Percentiles rank a stretch among this genome's conserved stretches.
phyloP scores from a whole-genome alignment of 805 yeast species.

The Candida pini region DNA sequence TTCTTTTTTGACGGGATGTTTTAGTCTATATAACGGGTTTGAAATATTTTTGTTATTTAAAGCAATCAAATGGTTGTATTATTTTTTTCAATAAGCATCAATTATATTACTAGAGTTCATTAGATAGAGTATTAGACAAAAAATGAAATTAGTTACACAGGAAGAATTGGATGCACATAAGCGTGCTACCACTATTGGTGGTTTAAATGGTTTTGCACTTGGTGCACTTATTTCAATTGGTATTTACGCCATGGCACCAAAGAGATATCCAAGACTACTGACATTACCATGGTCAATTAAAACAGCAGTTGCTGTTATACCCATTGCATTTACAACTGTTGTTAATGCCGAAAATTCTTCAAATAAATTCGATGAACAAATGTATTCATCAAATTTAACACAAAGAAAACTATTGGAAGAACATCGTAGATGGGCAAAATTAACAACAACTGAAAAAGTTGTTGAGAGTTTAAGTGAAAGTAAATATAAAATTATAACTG shows the following conservation, averaged over 20 bases:
- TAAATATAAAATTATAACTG: conserved; percentile 64
- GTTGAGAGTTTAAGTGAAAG: conserved; percentile 44
- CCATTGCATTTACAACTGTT: conserved; percentile 57
- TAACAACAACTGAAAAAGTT: conserved; percentile 44
- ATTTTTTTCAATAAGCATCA: no score
- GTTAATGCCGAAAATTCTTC: conserved; percentile 72
- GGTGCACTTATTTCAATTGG: conserved; percentile 58
- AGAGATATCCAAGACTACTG: conserved; percentile 37
- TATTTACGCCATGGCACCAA: conserved; percentile 45
- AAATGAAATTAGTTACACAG: conserved; percentile 60
- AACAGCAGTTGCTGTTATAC: conserved; percentile 63
- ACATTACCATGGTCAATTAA: conserved; percentile 49
- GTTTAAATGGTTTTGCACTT: conserved; percentile 45
- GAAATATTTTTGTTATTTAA: no score
- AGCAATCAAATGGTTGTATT: no score
- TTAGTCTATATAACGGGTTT: no score
- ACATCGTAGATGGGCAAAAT: conserved; percentile 43
- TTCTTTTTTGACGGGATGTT: no score
- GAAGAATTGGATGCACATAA: conserved; percentile 67
- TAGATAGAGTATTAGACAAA: no score
- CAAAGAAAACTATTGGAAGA: conserved; percentile 39
- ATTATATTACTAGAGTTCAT: no score
- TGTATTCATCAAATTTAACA: conserved; percentile 46
- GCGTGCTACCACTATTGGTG: conserved; percentile 54
- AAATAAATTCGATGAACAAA: conserved; percentile 52